Percentiles rank a stretch among this genome's conserved stretches.
These are phyloP conservation scores for Fusarium sp. DNA, from an alignment of 2,329 filamentous ascomycete species.

Conservation along the genomic window DNA sequence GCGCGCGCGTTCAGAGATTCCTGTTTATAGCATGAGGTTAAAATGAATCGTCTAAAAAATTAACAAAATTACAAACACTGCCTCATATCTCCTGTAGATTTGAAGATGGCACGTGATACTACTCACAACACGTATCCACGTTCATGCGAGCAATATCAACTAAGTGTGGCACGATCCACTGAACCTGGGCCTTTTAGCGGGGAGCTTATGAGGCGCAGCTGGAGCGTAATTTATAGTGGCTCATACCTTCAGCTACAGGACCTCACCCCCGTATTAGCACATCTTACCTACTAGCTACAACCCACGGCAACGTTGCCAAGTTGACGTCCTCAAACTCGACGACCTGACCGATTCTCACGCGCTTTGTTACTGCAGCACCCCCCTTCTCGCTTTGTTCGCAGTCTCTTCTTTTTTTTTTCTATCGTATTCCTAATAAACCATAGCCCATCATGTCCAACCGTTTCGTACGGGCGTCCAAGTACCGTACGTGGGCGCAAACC, in stretches of 20 bases:
- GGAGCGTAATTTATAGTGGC: conserved; percentile 41
- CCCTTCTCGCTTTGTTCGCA: conserved; percentile 18
- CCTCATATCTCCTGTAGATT: conserved; percentile 2
- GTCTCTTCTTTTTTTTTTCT: conserved; percentile 14
- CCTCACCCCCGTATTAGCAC: conserved; percentile 27
- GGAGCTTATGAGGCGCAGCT: conserved; percentile 46
- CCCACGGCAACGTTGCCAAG: conserved; percentile 42
- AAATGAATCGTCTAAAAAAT: conserved; percentile 46
- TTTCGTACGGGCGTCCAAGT: conserved; percentile 77
- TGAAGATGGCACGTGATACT: conserved; percentile 38
- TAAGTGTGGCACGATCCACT: conserved; percentile 30
- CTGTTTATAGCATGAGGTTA: conserved; percentile 43
- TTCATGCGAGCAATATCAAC: conserved; percentile 20
- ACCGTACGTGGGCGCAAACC: conserved; percentile 66
- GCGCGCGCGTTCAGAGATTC: conserved; percentile 43
- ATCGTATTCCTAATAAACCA: conserved; percentile 33
- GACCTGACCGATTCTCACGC: conserved; percentile 22
- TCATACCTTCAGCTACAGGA: conserved; percentile 32
- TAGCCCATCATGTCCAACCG: conserved; percentile 68
- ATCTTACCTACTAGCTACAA: conserved; percentile 43
- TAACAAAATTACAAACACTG: conserved; percentile 11
- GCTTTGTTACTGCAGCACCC: conserved; percentile 13
- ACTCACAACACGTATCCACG: conserved; percentile 20
- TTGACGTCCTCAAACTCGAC: conserved; percentile 25
- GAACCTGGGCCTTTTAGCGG: conserved; percentile 23